Base-by-base conservation (phyloP, 2,329 filamentous ascomycete species). In the Ophiostoma ulmi region DNA sequence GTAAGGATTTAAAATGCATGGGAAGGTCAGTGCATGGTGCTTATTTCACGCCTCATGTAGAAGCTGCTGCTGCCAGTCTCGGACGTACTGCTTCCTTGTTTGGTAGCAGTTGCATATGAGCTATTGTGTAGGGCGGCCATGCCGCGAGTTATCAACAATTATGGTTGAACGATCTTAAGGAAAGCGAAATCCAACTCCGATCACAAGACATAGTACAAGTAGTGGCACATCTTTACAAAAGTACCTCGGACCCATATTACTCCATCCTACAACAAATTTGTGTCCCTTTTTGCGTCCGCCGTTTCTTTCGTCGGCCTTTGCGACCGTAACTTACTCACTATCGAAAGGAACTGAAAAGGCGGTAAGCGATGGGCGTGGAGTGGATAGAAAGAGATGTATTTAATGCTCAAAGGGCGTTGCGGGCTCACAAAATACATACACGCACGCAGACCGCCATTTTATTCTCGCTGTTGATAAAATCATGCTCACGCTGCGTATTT, bases 391-490 rank as follows among this genome's bases (percentile, higher is more conserved):
- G 61, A 35, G 20, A 35, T 5, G 17, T n/a, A n/a, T 4, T 64
- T 38, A 10, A 39, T 20, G 17, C n/a, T 64, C 17, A 20, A n/a
- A 38, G n/a, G 14, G 31, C 38, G 31, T 64, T 14, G 31, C 6
- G 36, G 4, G 14, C 38, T 31, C 38, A 48, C 38, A 17, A 14
- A 22, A 48, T 44, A 20, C 39, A 67, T 48, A 22, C n/a, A 10
- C 31, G 8, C 35, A 70, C 31, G 8, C 35, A 70, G 69, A 66
- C 69, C 61, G 69, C 69, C 39, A 64, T 39, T 66, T 26, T 44
- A 36, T 13, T 14, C 36, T 36, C 64, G 7, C 20, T 5, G 17
- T 67, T 6, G 20, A 11, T 2, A 26, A 6, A 7, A 26, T 70
- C 17, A 48, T 44, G 5, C 3, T 17, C 17, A 44, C 41, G 41